These are phyloP conservation scores for Wickerhamiella lipophila DNA, from an alignment of 805 yeast species.

Conservation along the genomic window DNA sequence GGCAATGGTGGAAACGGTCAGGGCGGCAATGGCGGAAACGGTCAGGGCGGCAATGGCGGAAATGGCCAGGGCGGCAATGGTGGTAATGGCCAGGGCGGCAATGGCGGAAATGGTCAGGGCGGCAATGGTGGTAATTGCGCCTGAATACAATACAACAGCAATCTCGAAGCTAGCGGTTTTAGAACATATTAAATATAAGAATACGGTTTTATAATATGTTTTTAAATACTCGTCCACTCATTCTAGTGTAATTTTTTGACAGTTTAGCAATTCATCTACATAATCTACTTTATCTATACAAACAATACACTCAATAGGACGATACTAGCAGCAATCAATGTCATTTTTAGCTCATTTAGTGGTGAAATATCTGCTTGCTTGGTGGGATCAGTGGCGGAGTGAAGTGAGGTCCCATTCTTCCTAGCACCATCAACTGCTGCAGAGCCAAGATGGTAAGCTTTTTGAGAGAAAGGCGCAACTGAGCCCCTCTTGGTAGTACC, in stretches of 20 bases:
- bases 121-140: background rate
- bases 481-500: background rate
- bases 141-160: no score
- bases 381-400: background rate
- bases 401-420: background rate
- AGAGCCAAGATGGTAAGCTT: background rate
- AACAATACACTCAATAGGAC: background rate
- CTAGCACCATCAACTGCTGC: background rate
- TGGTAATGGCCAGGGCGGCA: slow-evolving; percentile 1
- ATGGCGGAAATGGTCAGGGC: background rate
- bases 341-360: background rate
- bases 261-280: background rate
- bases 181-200: background rate
- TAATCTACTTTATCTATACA: background rate
- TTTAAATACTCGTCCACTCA: no score
- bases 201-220: background rate
- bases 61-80: slow-evolving; percentile 4
- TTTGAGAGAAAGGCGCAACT: background rate
- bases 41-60: slow-evolving; percentile 2
- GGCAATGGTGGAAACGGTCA: slow-evolving; percentile 1
- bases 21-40: slow-evolving; percentile 1
- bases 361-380: background rate
- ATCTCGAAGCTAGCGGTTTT: no score
- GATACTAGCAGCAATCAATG: background rate
- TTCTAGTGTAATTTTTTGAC: no score